phyloP scores from a whole-genome alignment of 1,284 basidiomycete genomes.

The Fistulina hepatica region DNA sequence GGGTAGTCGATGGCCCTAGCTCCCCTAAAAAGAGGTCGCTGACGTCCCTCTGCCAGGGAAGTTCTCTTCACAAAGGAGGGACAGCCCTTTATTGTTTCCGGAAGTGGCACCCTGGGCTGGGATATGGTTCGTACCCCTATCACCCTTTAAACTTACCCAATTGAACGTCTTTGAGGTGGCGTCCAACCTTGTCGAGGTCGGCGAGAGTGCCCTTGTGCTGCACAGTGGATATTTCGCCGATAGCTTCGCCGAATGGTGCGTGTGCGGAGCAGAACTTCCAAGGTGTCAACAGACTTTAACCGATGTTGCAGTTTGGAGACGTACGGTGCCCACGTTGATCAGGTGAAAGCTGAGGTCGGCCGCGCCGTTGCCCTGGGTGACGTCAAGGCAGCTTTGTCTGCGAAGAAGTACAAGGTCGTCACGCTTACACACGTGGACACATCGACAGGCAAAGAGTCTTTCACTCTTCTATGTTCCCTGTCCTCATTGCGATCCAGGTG shows the following conservation, averaged over 20 bases:
- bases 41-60: slow-evolving; percentile 32
- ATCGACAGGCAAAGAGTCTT: slow-evolving; percentile 57
- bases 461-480: background rate
- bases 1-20: slow-evolving; percentile 14
- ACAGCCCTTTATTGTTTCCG: slow-evolving; percentile 87
- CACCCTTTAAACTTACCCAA: background rate
- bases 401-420: slow-evolving; percentile 82
- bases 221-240: slow-evolving; percentile 88
- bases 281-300: background rate
- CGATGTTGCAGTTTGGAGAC: slow-evolving; percentile 53
- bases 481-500: slow-evolving; percentile 33
- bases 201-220: slow-evolving; percentile 73
- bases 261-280: slow-evolving; percentile 4
- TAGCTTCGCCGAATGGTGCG: slow-evolving; percentile 72
- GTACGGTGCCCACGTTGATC: slow-evolving; percentile 87
- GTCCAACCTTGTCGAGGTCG: slow-evolving; percentile 74
- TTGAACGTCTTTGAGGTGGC: slow-evolving; percentile 39
- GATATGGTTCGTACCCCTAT: slow-evolving; percentile 44
- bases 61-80: slow-evolving; percentile 67
- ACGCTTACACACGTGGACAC: slow-evolving; percentile 96
- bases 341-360: slow-evolving; percentile 79
- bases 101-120: slow-evolving; percentile 95
- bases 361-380: slow-evolving; percentile 54
- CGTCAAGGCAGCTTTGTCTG: slow-evolving; percentile 64
- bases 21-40: no score